Conservation (phyloP, 805 yeast genomes). For the Wickerhamiella alocasiicola region DNA sequence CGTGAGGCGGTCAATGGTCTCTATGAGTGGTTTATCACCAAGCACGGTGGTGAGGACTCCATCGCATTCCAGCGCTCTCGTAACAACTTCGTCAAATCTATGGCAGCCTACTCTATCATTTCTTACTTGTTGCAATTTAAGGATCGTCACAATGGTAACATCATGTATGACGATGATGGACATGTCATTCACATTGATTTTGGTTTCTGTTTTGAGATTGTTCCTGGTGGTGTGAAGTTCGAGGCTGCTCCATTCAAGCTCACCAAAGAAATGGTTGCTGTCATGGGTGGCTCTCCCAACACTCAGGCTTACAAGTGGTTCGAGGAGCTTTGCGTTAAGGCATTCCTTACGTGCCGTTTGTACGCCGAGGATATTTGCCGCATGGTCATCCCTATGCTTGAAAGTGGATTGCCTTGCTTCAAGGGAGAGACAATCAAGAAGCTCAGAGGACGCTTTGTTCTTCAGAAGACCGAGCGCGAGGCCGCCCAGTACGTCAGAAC, state of each 20-base stretch:
- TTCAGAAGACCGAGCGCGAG: constrained; percentile 67
- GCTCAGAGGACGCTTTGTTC: constrained; percentile 65
- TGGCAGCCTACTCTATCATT: constrained; percentile 85
- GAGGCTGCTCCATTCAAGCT: constrained; percentile 97
- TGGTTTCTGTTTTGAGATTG: constrained; percentile 97
- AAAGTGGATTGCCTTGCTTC: constrained; percentile 92
- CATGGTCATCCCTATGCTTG: constrained; percentile 85
- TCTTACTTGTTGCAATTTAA: constrained; percentile 85
- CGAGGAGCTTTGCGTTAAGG: constrained; percentile 89
- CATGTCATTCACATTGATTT: constrained; percentile 87
- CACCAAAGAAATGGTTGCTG: constrained; percentile 91
- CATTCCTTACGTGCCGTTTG: constrained; percentile 78
- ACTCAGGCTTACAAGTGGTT: constrained; percentile 89
- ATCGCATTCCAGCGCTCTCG: constrained; percentile 84
- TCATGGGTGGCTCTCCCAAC: constrained; percentile 78
- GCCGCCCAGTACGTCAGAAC: constrained; percentile 69
- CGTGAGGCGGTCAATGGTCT: constrained; percentile 97
- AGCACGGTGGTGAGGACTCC: constrained; percentile 89
- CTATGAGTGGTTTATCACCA: constrained; percentile 80
- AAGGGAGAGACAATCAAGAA: constrained; percentile 74
- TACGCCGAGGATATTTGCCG: constrained; percentile 74
- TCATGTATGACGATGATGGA: constrained; percentile 90
- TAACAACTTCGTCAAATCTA: constrained; percentile 80
- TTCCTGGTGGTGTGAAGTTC: constrained; percentile 96
- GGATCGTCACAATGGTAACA: constrained; percentile 96